Percentiles rank a stretch among this genome's conserved stretches.
Conservation (phyloP, 768 basidiomycete genomes). For the Amanita muscaria region DNA sequence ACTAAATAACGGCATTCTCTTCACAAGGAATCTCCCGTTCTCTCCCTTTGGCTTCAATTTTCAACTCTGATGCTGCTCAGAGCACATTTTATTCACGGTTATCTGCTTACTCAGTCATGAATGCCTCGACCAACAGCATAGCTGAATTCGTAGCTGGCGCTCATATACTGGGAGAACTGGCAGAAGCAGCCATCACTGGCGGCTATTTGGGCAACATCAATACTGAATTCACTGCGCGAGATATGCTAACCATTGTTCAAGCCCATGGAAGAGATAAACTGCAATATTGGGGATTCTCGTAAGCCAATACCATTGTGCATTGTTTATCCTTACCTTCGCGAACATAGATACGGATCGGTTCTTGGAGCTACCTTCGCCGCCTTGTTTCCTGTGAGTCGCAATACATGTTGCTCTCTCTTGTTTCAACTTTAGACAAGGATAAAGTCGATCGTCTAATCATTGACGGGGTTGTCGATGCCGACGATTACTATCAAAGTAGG, state of each 20-base stretch:
- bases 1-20: too few relatives aligned
- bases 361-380: constrained; percentile 28
- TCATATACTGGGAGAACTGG: neutral
- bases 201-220: constrained; percentile 24
- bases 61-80: neutral
- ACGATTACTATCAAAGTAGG: constrained; percentile 18
- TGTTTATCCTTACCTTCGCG: too few relatives aligned
- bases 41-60: neutral
- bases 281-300: constrained; percentile 24
- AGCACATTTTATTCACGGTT: neutral
- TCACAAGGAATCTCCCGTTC: neutral
- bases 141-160: neutral
- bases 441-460: constrained; percentile 24
- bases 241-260: constrained; percentile 28
- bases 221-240: constrained; percentile 27
- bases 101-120: neutral
- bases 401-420: neutral
- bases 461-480: constrained; percentile 24
- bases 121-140: neutral
- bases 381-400: constrained; percentile 21
- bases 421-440: constrained; percentile 9
- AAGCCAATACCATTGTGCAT: constrained; percentile 8
- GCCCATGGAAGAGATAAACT: constrained; percentile 24
- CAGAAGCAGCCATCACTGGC: constrained; percentile 2
- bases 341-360: constrained; percentile 20